Base-by-base conservation (phyloP, 768 basidiomycete genomes). In the Hortiboletus flavorubellus region DNA sequence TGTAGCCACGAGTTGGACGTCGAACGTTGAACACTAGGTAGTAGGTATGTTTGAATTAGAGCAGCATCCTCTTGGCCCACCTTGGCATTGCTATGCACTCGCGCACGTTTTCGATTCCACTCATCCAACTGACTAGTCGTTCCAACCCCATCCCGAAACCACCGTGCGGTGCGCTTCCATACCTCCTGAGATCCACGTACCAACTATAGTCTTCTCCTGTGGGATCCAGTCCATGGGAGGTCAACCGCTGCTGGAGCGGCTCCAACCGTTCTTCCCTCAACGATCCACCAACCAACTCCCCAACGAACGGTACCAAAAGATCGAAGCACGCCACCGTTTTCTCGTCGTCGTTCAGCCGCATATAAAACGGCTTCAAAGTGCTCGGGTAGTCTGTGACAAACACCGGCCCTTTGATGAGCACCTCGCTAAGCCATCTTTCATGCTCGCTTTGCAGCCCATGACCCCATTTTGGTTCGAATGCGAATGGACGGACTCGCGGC, bases 71-170 rank as follows among this genome's bases (percentile, higher is more conserved):
- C 34, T 89, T 90, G 14, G 86, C 79, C 91, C 92, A 94, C 55
- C 96, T 75, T 1, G 95, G 95, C 79, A 97, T 92, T 6, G 92
- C 84, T 40, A 95, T 83, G 64, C 92, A 92, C 68, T 99, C 97
- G 56, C 91, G 78, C n/a, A 98, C 81, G 71, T 96, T 98, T 55
- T 88, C 87, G 43, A 91, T 78, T 0, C 93, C 94, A 18, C 87
- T 84, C 11, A 97, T 72, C 89, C 91, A 96, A 42, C 85, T 83
- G 16, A 98, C 78, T 18, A 97, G 75, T 56, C 97, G 76, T 71
- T 99, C 97, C 64, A 96, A 97, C 2, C 97, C 97, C 76, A 98
- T 78, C 6, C 97, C 97, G 72, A 93, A 98, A 15, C 97, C 97
- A 15, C 91, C 94, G 71, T 98, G 96, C 3, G 93, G 90, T 18